A percentile compares a stretch with the other conserved stretches of the same genome.
phyloP scores from a whole-genome alignment of 2,329 filamentous ascomycete species.

The Hirsutella rhossiliensis region DNA sequence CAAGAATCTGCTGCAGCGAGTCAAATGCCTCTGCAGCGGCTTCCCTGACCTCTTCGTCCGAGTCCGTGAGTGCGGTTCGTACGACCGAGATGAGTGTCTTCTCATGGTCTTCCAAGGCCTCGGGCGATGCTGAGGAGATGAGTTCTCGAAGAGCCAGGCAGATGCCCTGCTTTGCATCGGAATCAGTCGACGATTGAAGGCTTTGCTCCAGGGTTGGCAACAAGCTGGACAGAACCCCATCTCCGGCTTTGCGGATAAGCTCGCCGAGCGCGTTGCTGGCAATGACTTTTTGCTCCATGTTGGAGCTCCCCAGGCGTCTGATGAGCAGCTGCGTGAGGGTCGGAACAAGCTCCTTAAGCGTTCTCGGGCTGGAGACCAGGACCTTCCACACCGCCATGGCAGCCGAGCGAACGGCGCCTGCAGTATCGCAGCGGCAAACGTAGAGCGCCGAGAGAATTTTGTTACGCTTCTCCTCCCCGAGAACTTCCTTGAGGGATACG shows the following conservation, averaged over 20 bases:
- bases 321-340: conserved; percentile 94
- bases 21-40: conserved; percentile 96
- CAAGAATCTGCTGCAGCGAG: conserved; percentile 81
- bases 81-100: conserved; percentile 92
- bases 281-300: conserved; percentile 98
- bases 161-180: conserved; percentile 91
- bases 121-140: conserved; percentile 76
- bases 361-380: conserved; percentile 80
- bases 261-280: conserved; percentile 94
- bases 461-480: conserved; percentile 93
- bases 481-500: conserved; percentile 82
- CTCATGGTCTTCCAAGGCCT: conserved; percentile 87
- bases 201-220: conserved; percentile 89
- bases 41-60: conserved; percentile 80
- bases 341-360: conserved; percentile 88
- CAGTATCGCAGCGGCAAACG: conserved; percentile 95
- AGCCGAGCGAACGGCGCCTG: conserved; percentile 76
- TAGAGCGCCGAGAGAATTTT: conserved; percentile 95
- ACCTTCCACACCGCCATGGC: conserved; percentile 96
- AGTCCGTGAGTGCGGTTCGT: conserved; percentile 81
- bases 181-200: conserved; percentile 75
- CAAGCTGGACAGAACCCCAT: conserved; percentile 77
- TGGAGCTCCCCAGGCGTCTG: conserved; percentile 81
- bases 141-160: conserved; percentile 92
- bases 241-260: conserved; percentile 91